Evolutionary conservation across 2,329 filamentous ascomycete genomes (phyloP).

Genomic region (Xylaria sp.): DNA sequence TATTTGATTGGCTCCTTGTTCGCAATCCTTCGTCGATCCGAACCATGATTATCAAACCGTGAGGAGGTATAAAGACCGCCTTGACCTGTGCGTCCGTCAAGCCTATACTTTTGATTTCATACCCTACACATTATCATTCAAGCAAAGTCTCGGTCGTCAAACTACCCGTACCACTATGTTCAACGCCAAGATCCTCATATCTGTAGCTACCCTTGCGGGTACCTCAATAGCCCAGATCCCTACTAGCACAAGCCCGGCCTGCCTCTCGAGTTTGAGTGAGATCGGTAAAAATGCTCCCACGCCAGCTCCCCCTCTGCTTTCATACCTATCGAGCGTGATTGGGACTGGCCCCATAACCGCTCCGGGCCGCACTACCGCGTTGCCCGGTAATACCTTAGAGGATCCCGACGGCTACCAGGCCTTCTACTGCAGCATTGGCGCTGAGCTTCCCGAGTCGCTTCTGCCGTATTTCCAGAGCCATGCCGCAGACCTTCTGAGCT

Average conservation of each 20-base stretch:
- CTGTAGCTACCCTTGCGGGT: conserved; percentile 9
- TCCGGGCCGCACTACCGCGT: background rate
- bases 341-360: no score
- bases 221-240: conserved; percentile 5
- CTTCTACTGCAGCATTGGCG: background rate
- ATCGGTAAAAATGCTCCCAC: background rate
- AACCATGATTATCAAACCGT: no score
- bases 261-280: background rate
- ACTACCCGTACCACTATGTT: conserved; percentile 1
- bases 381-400: background rate
- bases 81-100: no score
- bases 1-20: no score
- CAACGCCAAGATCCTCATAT: conserved; percentile 10
- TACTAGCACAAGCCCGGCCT: background rate
- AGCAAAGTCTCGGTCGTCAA: no score
- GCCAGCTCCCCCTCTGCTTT: background rate
- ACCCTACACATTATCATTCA: no score
- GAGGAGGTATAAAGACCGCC: no score
- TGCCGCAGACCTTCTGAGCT: conserved; percentile 1
- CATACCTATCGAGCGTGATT: background rate
- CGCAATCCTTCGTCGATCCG: no score
- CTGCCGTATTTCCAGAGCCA: conserved; percentile 11
- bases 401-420: conserved; percentile 8
- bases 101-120: no score
- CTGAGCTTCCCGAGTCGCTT: conserved; percentile 1